Conservation (phyloP, 129 eudicot species). For the Arctium lappa region DNA sequence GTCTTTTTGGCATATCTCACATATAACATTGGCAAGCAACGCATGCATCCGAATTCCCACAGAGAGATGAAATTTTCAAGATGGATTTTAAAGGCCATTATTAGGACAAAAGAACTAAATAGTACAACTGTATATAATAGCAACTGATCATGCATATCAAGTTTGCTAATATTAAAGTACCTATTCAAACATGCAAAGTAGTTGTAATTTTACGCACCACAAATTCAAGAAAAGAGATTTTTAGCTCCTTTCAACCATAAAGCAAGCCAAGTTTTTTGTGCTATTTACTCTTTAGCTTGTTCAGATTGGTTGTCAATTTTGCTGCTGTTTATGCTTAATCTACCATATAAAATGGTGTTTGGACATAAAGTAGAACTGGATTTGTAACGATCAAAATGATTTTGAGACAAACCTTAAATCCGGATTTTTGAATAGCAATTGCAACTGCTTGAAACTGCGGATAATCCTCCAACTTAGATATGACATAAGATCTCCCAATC, state of each 20-base stretch:
- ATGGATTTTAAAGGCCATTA: background rate
- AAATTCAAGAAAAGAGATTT: background rate
- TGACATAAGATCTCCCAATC: conserved; percentile 81
- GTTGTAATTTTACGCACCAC: background rate
- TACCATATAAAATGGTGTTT: background rate
- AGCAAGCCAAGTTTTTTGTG: background rate
- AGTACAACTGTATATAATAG: background rate
- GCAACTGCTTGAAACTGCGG: conserved; percentile 86
- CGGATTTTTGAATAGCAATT: conserved; percentile 78
- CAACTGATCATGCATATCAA: too few species aligned
- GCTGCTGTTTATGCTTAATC: background rate
- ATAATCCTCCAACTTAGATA: conserved; percentile 69
- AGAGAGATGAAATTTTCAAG: background rate
- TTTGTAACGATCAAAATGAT: background rate
- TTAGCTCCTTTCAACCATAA: background rate
- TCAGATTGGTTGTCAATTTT: background rate
- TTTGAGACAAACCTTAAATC: conserved; percentile 62
- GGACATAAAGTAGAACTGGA: background rate
- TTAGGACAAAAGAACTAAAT: background rate
- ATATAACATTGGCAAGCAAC: background rate
- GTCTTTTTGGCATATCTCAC: too few species aligned
- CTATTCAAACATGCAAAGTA: background rate
- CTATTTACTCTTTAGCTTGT: background rate
- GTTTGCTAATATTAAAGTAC: background rate
- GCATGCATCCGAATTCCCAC: background rate